Base-by-base conservation (phyloP, 2,329 filamentous ascomycete genomes). In the Penicillium sp. region DNA sequence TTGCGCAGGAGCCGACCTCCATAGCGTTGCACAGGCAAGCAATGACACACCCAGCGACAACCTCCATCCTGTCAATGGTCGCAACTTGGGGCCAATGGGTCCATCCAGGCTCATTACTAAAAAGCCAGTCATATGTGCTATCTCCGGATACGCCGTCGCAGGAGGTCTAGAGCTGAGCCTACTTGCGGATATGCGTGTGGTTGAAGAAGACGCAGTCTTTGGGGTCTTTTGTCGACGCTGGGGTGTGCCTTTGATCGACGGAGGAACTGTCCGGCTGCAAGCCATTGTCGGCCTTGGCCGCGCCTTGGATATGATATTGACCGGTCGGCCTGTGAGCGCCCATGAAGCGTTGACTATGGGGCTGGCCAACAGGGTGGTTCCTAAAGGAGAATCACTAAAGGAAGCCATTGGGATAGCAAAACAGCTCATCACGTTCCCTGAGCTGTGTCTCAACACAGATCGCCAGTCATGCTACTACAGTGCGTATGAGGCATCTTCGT, bases 241-340 rank as follows among this genome's bases (percentile, higher is more conserved):
- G 62, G 80, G 81, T 1, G 79, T 82, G 0, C 80, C 80, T 4
- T 65, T 82, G 25, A 78, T 82, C 40, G 81, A 77, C 29, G 77
- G 78, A 8, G 82, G 81, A 1, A 83, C 81, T 0, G 80, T 83
- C 0, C 75, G 81, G 1, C 65, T 83, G 6, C 79, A 79, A 54
- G 73, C 73, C 1, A 72, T 82, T 42, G 67, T 84, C 23, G 82
- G 82, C 0, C 69, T 84, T 1, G 80, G 80, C 0, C 65, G 80
- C 3, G 81, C 82, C 0, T 57, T 84, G 52, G 82, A 84, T 64
- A 80, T 84, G 77, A 81, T 84, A 16, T 68, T 85, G 6, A 84
- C 82, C 0, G 82, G 82, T 0, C 68, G 80, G 1, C 61, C 74
- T 0, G 79, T 84, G 0, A 60, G 57, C 0, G 81, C 81, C 0